Conservation (phyloP, 2,329 filamentous ascomycete species). For the Exophiala viscosa region DNA sequence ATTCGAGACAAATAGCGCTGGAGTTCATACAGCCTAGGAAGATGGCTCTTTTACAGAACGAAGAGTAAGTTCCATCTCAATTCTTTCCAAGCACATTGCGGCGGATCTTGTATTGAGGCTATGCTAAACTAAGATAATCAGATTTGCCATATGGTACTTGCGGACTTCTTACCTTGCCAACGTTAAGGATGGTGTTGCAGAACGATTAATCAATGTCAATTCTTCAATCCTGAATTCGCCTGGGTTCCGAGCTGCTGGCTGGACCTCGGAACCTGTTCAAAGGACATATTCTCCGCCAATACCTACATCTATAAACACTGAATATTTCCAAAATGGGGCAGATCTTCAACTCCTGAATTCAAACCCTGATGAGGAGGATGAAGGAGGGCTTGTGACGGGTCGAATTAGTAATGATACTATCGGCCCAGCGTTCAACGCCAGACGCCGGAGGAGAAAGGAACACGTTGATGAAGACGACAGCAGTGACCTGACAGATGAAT, state of each 20-base stretch:
- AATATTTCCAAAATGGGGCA: conserved; percentile 56
- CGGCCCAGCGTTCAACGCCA: conserved; percentile 48
- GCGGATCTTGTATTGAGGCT: not conserved
- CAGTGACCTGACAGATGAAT: conserved; percentile 64
- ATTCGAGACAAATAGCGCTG: too few relatives aligned
- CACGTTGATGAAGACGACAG: conserved; percentile 63
- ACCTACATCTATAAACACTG: conserved; percentile 58
- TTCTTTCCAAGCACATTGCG: not conserved
- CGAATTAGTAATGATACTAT: conserved; percentile 55
- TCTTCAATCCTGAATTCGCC: conserved; percentile 60
- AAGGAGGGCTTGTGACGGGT: conserved; percentile 62
- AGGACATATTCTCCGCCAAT: conserved; percentile 65
- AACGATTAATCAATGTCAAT: conserved; percentile 63
- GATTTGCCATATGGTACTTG: conserved; percentile 64
- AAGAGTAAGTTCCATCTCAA: conserved; percentile 43
- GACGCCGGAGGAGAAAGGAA: conserved; percentile 52
- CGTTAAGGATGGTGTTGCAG: conserved; percentile 64
- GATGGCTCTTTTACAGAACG: conserved; percentile 52
- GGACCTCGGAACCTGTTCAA: conserved; percentile 54
- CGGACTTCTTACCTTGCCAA: conserved; percentile 61
- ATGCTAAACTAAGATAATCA: conserved; percentile 29
- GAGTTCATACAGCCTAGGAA: not conserved
- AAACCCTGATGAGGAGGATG: conserved; percentile 55
- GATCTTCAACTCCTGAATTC: conserved; percentile 37
- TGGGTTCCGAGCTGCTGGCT: conserved; percentile 62